Conservation (phyloP, 768 basidiomycete genomes). For the Russula abietina region DNA sequence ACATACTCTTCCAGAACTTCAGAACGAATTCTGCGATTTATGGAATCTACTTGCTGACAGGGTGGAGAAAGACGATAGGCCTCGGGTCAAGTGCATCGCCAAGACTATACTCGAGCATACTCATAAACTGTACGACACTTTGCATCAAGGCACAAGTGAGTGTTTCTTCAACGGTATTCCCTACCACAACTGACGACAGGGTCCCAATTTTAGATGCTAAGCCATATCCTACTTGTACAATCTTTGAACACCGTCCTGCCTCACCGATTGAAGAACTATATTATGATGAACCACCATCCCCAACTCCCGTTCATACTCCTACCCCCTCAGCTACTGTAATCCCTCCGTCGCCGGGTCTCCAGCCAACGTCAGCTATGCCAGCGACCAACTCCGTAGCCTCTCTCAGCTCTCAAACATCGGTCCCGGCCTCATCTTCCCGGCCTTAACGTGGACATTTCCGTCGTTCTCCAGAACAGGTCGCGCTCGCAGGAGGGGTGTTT, state of each 20-base stretch:
- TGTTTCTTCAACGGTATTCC: background rate
- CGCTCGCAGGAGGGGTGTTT: too few species aligned
- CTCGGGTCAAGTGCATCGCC: background rate
- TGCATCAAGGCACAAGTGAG: background rate
- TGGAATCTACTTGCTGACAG: constrained; percentile 5
- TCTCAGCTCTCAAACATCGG: background rate
- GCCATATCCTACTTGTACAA: background rate
- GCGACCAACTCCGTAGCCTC: too few species aligned
- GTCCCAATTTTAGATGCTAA: background rate
- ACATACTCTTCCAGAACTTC: background rate
- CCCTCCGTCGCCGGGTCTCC: too few species aligned
- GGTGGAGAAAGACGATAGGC: background rate
- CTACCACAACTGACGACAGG: background rate
- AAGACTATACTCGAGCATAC: background rate
- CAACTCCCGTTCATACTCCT: background rate
- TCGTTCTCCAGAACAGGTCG: background rate
- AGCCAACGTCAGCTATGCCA: too few species aligned
- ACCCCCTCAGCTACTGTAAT: background rate
- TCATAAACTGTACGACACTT: background rate
- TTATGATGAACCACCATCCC: background rate
- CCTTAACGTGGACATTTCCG: background rate
- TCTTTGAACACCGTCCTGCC: background rate
- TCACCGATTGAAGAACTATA: background rate
- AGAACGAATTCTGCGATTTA: constrained; percentile 5
- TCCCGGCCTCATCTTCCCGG: background rate